Base-by-base conservation (phyloP, 345 rosid species). In the Adansonia digitata region DNA sequence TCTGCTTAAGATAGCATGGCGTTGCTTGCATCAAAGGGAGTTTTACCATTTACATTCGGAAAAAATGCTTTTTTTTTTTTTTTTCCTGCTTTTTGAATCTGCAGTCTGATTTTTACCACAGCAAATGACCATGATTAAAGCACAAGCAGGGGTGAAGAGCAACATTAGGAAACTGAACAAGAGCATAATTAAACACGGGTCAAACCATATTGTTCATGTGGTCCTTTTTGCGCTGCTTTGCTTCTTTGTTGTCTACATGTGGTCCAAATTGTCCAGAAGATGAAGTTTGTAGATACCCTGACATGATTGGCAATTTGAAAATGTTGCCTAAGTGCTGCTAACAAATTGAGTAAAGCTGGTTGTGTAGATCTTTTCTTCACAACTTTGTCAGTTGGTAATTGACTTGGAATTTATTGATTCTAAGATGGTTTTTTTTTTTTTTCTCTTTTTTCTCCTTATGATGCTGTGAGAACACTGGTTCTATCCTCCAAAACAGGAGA, bases 81-180 rank as follows among this genome's bases (percentile, higher is more conserved):
- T 31, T 46, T 24, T 61, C 60, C 67, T 69, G 43, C 12, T 49
- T 69, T 17, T 34, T 71, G 27, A 76, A 4, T 40, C 26, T 31
- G 34, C 31, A 56, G 15, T 66, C 52, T 74, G 51, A 46, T n/a
- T 66, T 59, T 68, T 63, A 8, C 82, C 53, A 78, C 92, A 94
- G 97, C 98, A 92, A 88, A 80, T 90, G 88, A 87, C 92, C 0
- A 42, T 94, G 83, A 86, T 85, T 24, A 88, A 86, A 89, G 97
- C 96, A 48, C 96, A 94, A 88, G 97, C 93, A 0, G 94, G 96
- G 6, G 97, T 92, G 81, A 92, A 90, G 93, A 90, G 92, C 85
- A 94, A 94, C 81, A 82, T 90, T 63, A 82, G 98, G 86, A 94
- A 87, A 78, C 77, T 94, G 85, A 94, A 92, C 84, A 39, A 62